Conservation (phyloP, 768 basidiomycete species). For the Boletales sp. region DNA sequence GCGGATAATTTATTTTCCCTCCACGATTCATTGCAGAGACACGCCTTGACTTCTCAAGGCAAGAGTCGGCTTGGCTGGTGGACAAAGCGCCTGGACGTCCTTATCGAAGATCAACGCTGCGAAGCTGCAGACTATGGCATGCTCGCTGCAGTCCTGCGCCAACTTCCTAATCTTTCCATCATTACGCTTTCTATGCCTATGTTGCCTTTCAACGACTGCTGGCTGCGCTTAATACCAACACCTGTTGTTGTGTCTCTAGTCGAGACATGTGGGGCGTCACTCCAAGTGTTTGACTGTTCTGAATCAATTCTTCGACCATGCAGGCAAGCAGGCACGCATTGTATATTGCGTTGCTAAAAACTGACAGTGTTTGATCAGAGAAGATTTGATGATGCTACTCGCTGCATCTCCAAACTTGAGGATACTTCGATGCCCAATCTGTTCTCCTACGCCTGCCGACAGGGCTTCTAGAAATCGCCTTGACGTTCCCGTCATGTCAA, state of each 20-base stretch:
- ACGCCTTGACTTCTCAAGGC: background rate
- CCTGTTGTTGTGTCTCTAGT: conserved; percentile 17
- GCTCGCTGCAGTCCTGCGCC: conserved; percentile 22
- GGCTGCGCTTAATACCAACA: conserved; percentile 25
- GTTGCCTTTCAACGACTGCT: conserved; percentile 21
- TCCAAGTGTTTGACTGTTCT: conserved; percentile 28
- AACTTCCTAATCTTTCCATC: conserved; percentile 23
- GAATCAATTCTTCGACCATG: conserved; percentile 29
- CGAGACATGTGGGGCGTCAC: conserved; percentile 25
- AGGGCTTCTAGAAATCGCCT: conserved; percentile 14
- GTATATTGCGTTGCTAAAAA: background rate
- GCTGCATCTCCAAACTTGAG: conserved; percentile 24
- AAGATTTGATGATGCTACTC: conserved; percentile 28
- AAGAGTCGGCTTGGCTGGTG: conserved; percentile 20
- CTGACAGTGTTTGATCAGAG: conserved; percentile 13
- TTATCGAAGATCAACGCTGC: conserved; percentile 24
- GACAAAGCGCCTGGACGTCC: conserved; percentile 25
- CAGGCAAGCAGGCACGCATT: conserved; percentile 16
- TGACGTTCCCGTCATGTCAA: conserved; percentile 26
- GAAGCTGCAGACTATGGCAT: conserved; percentile 21
- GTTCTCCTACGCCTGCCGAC: conserved; percentile 22
- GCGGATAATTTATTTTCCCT: conserved; percentile 15
- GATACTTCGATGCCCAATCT: conserved; percentile 27
- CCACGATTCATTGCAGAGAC: conserved; percentile 10
- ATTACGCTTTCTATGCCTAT: conserved; percentile 27